Evolutionary conservation across 805 yeast genomes (phyloP).

Genomic region (Lipomyces lipofer): DNA sequence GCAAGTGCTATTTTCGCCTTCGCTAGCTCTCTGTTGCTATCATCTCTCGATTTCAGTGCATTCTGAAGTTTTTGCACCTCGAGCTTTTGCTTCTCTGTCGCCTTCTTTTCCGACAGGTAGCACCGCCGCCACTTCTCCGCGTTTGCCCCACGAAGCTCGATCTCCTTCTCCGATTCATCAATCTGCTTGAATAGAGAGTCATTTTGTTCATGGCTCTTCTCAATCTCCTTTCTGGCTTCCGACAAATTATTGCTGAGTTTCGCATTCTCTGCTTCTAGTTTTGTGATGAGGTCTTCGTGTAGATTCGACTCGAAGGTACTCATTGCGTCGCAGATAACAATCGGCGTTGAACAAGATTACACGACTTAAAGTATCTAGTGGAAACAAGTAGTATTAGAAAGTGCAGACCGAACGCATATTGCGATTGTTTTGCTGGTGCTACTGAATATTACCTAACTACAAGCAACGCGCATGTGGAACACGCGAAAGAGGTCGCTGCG

Average conservation of each 20-base stretch:
- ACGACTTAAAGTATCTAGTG: no score
- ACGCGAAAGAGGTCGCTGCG: no score
- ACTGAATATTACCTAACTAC: no score
- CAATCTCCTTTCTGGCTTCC: constrained; percentile 1
- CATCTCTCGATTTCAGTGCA: constrained; percentile 20
- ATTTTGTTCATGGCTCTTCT: constrained; percentile 2
- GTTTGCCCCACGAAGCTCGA: constrained; percentile 12
- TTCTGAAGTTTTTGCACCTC: constrained; percentile 11
- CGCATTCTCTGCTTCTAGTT: constrained; percentile 8
- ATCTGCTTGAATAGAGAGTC: constrained; percentile 8
- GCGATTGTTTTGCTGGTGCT: no score
- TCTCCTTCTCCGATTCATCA: constrained; percentile 17
- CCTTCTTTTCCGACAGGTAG: constrained; percentile 14
- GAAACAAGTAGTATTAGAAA: no score
- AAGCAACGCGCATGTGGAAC: no score
- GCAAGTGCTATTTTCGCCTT: constrained; percentile 5
- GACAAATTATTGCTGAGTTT: not conserved
- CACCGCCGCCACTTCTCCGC: constrained; percentile 24
- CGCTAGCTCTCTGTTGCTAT: constrained; percentile 22
- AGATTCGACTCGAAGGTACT: not conserved
- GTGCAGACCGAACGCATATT: no score
- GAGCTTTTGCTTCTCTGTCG: constrained; percentile 4
- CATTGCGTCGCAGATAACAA: not conserved
- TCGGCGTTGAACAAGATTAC: no score
- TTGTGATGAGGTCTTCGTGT: constrained; percentile 9